Percentiles rank a stretch among this genome's conserved stretches.
Evolutionary conservation across 192 early-diverging fungal genomes (phyloP).

Genomic region (Gryganskiella cystojenkinii): DNA sequence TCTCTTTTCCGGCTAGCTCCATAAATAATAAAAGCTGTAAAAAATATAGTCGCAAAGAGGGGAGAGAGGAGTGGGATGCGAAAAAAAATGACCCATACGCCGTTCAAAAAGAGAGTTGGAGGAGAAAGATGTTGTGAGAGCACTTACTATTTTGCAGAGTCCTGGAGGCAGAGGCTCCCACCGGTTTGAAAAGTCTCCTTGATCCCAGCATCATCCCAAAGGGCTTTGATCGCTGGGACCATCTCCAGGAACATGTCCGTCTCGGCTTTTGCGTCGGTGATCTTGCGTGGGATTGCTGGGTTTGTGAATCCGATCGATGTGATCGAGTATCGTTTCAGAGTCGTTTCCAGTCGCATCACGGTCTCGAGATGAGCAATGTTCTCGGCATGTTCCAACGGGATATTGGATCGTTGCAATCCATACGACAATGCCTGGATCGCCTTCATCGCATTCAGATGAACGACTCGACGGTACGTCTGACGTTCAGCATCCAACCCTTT

Average conservation of each 20-base stretch:
- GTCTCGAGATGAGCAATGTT: conserved; percentile 41
- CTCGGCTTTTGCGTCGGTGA: conserved; percentile 32
- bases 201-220: conserved; percentile 53
- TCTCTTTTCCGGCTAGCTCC: neutral
- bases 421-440: conserved; percentile 48
- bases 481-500: conserved; percentile 50
- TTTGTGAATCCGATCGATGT: conserved; percentile 34
- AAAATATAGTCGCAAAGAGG: neutral
- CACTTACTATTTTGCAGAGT: conserved; percentile 57
- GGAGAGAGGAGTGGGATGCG: neutral
- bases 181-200: conserved; percentile 39
- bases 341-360: conserved; percentile 26
- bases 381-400: conserved; percentile 33
- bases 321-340: conserved; percentile 47
- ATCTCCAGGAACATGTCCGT: conserved; percentile 38
- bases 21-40: neutral
- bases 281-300: conserved; percentile 23
- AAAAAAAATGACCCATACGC: neutral
- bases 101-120: conserved; percentile 4
- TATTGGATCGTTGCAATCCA: conserved; percentile 31
- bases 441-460: conserved; percentile 48
- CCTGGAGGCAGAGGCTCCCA: conserved; percentile 53
- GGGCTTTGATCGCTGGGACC: conserved; percentile 41
- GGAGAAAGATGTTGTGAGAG: neutral
- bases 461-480: conserved; percentile 42